phyloP scores from a whole-genome alignment of 1,284 basidiomycete species.

The Moesziomyces globuligerus region DNA sequence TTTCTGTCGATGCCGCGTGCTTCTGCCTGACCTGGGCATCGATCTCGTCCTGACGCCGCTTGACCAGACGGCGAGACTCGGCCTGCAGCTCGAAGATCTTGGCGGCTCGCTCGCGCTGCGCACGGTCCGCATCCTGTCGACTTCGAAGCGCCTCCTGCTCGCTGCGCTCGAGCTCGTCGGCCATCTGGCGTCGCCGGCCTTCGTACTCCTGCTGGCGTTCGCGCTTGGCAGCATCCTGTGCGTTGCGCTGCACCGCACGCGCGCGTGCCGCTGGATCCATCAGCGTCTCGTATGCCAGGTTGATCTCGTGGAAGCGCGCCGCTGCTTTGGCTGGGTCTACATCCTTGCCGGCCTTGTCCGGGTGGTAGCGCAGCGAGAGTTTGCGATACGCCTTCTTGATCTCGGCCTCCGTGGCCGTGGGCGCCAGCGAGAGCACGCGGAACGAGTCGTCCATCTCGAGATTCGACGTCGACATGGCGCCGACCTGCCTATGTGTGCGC shows the following conservation, averaged over 20 bases:
- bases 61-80: constrained; percentile 44
- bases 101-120: constrained; percentile 12
- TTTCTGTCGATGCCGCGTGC: constrained; percentile 11
- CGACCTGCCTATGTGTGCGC: not conserved
- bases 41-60: constrained; percentile 34
- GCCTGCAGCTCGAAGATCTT: constrained; percentile 39
- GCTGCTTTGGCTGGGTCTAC: constrained; percentile 70
- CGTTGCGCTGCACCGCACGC: constrained; percentile 82
- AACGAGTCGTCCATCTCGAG: constrained; percentile 48
- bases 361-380: constrained; percentile 57
- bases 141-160: constrained; percentile 78
- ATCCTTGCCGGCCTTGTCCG: constrained; percentile 61
- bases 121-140: constrained; percentile 69
- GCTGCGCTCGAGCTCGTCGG: constrained; percentile 84
- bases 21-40: constrained; percentile 24
- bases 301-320: constrained; percentile 86
- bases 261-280: constrained; percentile 83
- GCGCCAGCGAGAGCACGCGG: constrained; percentile 73
- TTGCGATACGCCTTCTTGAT: constrained; percentile 78
- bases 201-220: constrained; percentile 81
- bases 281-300: constrained; percentile 83
- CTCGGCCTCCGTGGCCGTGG: constrained; percentile 81
- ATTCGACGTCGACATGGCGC: constrained; percentile 20
- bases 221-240: constrained; percentile 77
- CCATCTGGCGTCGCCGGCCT: constrained; percentile 79